Conservation (phyloP, 176 grass and related monocot genomes). For the Oryza coarctata region DNA sequence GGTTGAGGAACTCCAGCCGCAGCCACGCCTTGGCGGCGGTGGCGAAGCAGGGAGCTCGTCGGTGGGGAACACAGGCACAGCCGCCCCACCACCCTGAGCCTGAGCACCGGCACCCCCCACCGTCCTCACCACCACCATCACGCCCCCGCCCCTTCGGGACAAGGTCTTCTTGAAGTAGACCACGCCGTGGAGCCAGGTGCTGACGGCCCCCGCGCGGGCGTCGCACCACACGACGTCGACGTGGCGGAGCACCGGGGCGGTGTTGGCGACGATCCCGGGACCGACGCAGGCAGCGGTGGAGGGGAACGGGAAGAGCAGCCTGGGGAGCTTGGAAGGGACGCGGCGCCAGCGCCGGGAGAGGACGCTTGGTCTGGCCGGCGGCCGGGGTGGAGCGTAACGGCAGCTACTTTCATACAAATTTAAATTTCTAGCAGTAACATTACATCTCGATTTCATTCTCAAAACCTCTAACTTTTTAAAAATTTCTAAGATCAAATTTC, state of each 20-base stretch:
- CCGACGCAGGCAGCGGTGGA: background rate
- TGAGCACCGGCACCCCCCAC: too few relatives aligned
- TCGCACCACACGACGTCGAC: slow-evolving; percentile 11
- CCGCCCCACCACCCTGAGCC: too few relatives aligned
- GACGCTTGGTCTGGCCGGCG: slow-evolving; percentile 23
- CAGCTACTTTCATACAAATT: too few relatives aligned
- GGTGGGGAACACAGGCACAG: background rate
- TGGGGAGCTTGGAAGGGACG: slow-evolving; percentile 16
- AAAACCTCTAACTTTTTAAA: too few relatives aligned
- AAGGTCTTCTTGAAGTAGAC: background rate
- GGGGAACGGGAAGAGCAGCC: slow-evolving; percentile 17
- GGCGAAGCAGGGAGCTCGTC: slow-evolving; percentile 19
- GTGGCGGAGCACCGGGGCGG: slow-evolving; percentile 1
- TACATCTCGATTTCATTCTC: too few relatives aligned
- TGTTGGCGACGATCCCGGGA: background rate
- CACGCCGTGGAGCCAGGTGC: background rate
- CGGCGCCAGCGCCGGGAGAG: slow-evolving; percentile 23
- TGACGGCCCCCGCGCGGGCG: background rate
- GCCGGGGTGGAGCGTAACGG: slow-evolving; percentile 20
- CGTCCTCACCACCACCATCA: too few relatives aligned
- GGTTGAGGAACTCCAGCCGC: slow-evolving; percentile 15
- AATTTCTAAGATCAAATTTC: too few relatives aligned
- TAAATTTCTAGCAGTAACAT: too few relatives aligned
- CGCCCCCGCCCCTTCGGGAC: background rate
- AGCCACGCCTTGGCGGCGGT: slow-evolving; percentile 23